Evolutionary conservation across 371 early-diverging fungal species (phyloP), one percentile per base, ranked within the genome.

Genomic region (Lichtheimia corymbifera): DNA sequence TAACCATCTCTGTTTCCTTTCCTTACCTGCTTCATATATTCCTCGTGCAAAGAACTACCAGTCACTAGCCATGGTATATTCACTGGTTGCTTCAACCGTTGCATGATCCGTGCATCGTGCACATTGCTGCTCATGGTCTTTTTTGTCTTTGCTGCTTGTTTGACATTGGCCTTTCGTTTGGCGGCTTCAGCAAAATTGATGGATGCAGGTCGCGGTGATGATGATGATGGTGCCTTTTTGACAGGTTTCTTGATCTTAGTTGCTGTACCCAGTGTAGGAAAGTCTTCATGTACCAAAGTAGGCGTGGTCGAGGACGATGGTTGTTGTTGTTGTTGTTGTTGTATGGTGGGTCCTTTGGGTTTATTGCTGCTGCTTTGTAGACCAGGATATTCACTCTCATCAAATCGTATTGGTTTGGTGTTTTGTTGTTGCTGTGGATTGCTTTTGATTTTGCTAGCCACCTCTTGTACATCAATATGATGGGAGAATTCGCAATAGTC

Each of bases 401-500:
- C 61, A 47, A 69, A 62, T 12, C 55, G 50, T 12, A 59, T n/a
- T 25, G 41, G 62, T 41, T 44, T 24, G 22, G 5, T 56, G 62
- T 20, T 41, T 15, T 35, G 55, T 0, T 11, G 65, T 20, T 4
- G 41, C 25, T 50, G 59, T 4, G 47, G 22, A 47, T 30, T 63
- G 60, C 20, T 56, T 0, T 53, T 47, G 27, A 74, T 70, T 45
- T 77, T 80, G 49, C 56, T 67, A 4, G 73, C 77, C 12, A 75
- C 70, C 45, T 76, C 72, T 51, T 71, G 67, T 3, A 74, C 74
- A 55, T 84, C 84, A 50, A 86, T 68, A 27, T 66, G 55, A 50
- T 84, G 87, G 18, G 77, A 79, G 67, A 92, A 92, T 65, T 83
- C 85, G 67, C 92, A 92, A 5, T 69, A 62, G 7, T 84, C 80